phyloP scores from a whole-genome alignment of 805 yeast genomes.

The Metschnikowia similis region DNA sequence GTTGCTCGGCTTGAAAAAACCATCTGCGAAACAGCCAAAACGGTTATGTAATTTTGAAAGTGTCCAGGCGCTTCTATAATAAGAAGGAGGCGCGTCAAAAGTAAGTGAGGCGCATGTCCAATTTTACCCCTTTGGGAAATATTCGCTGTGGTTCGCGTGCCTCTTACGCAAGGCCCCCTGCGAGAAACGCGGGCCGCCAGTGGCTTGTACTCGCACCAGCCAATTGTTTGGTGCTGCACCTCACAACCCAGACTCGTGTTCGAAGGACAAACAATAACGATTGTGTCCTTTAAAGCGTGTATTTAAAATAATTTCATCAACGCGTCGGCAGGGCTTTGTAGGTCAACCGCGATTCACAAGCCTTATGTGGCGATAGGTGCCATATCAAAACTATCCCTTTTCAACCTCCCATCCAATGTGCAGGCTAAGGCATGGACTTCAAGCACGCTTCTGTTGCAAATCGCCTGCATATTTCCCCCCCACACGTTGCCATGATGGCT shows the following conservation, averaged over 20 bases:
- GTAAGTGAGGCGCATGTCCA: background rate
- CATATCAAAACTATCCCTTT: background rate
- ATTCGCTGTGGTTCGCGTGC: background rate
- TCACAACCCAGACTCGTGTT: background rate
- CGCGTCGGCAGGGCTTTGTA: background rate
- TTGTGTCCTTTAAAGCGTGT: no score
- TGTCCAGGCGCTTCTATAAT: background rate
- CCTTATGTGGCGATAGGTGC: no score
- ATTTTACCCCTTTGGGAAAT: background rate
- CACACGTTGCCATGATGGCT: constrained; percentile 2
- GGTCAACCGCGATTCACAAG: no score
- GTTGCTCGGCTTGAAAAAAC: background rate
- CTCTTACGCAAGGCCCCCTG: background rate
- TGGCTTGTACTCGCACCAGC: background rate
- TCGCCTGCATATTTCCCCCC: constrained; percentile 1
- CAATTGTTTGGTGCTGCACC: constrained; percentile 1
- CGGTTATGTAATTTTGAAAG: background rate
- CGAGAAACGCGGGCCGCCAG: background rate
- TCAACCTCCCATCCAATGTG: background rate
- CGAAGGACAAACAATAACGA: background rate
- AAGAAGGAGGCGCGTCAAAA: background rate
- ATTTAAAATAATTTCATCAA: background rate
- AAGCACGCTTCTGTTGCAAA: background rate
- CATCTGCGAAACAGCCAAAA: background rate
- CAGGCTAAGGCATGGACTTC: background rate